Base-by-base conservation (phyloP, 2,329 filamentous ascomycete species). In the Ramularia endophylla region DNA sequence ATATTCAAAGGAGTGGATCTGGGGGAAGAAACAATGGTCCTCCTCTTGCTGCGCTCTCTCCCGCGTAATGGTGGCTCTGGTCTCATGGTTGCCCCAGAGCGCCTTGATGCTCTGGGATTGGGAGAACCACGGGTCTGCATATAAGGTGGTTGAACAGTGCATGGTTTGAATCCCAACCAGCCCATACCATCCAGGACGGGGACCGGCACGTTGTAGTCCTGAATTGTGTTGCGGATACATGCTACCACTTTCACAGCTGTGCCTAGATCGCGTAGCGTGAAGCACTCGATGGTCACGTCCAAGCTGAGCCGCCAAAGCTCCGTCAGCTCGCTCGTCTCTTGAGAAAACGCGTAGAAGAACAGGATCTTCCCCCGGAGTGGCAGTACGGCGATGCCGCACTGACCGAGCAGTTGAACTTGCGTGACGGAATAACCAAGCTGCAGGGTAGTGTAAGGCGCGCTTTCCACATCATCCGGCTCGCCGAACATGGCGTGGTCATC, bases 321-420 rank as follows among this genome's bases (percentile, higher is more conserved):
- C n/a, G 46, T 48, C 15, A 38, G 36, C 7, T 33, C 39, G 15
- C 46, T 38, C 5, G 43, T 33, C 6, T 50, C 43, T 8, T 41
- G 42, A 13, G 50, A 46, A 19, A 48, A 51, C 20, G 45, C 46
- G 29, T 53, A 56, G 36, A 57, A 48, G 18, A 42, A 49, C 8
- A 56, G 33, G 11, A 44, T 38, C 32, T 38, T 47, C 12, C 47
- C 50, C 27, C 41, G 19, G 2, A 35, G 39, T 13, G 48, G 43
- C n/a, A 57, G 44, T 5, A 56, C 43, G 19, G 56, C 40, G 15
- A 55, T 20, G 8, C 54, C 57, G 43, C 53, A 40, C 13, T 44
- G 46, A 13, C 57, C 57, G 11, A 59, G 28, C 36, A 50, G 44
- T 12, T 41, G 32, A 8, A 44, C 45, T 42, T 47, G 46, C 25